Percentiles rank a stretch among this genome's conserved stretches.
phyloP scores from a whole-genome alignment of 169 alveolate genomes.

The Plasmodium falciparum region DNA sequence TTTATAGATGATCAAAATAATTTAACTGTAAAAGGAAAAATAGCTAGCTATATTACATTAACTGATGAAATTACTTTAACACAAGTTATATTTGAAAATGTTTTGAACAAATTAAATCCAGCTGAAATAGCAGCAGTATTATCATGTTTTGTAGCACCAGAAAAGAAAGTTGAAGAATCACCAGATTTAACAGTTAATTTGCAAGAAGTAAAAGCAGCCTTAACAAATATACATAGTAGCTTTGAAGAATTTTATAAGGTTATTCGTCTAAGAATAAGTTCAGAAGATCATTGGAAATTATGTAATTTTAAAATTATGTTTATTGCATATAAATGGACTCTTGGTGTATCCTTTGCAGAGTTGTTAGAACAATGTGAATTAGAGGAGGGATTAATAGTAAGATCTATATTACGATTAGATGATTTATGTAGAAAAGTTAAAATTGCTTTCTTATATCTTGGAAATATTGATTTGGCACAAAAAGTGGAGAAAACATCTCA shows the following conservation, averaged over 20 bases:
- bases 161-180: constrained; percentile 84
- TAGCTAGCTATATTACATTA: constrained; percentile 89
- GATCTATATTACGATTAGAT: constrained; percentile 92
- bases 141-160: constrained; percentile 86
- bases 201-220: constrained; percentile 83
- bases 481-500: constrained; percentile 88
- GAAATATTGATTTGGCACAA: constrained; percentile 88
- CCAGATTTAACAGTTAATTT: constrained; percentile 87
- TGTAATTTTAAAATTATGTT: constrained; percentile 73
- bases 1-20: constrained; percentile 86
- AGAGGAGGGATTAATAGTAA: constrained; percentile 96
- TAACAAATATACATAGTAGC: constrained; percentile 79
- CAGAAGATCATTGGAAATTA: constrained; percentile 83
- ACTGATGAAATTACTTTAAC: constrained; percentile 91
- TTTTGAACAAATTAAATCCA: constrained; percentile 82
- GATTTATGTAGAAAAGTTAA: constrained; percentile 89
- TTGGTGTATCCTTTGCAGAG: constrained; percentile 85
- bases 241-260: constrained; percentile 78
- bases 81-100: constrained; percentile 84
- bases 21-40: constrained; percentile 90
- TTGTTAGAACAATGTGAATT: constrained; percentile 81
- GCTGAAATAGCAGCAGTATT: constrained; percentile 87
- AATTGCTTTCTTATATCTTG: constrained; percentile 91
- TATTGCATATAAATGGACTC: constrained; percentile 86
- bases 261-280: constrained; percentile 77